Evolutionary conservation across 768 basidiomycete species (phyloP).

Genomic region (Boletus rufocinnamomeus): DNA sequence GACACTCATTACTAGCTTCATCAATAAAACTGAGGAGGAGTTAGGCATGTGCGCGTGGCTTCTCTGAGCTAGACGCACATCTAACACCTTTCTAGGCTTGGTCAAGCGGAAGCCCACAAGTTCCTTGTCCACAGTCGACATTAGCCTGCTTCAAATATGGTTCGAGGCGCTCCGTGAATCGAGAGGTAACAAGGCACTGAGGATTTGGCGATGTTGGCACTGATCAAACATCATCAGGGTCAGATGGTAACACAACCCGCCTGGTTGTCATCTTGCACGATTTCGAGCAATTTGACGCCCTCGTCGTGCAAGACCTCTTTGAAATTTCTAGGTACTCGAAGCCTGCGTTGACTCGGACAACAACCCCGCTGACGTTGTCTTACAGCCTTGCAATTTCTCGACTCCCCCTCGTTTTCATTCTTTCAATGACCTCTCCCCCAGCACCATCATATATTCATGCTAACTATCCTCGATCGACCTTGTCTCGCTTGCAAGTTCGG

Average conservation of each 20-base stretch:
- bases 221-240: constrained; percentile 10
- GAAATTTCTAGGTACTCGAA: constrained; percentile 63
- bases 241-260: constrained; percentile 30
- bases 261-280: constrained; percentile 68
- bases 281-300: constrained; percentile 70
- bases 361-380: constrained; percentile 1
- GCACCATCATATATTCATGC: constrained; percentile 58
- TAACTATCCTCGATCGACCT: constrained; percentile 58
- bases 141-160: constrained; percentile 62
- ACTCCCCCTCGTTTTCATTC: constrained; percentile 65
- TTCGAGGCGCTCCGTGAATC: constrained; percentile 44
- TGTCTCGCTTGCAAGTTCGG: constrained; percentile 58
- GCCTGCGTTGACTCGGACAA: neutral
- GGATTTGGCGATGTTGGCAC: neutral
- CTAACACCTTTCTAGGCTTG: constrained; percentile 27
- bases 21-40: constrained; percentile 39
- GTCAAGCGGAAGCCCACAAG: constrained; percentile 49
- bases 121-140: constrained; percentile 63
- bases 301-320: constrained; percentile 66
- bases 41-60: constrained; percentile 30
- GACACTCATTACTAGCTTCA: constrained; percentile 53
- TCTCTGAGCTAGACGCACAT: neutral
- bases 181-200: constrained; percentile 38
- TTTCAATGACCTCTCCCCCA: constrained; percentile 59
- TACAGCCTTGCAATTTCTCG: constrained; percentile 51